Percentiles rank a stretch among this genome's conserved stretches.
These are phyloP conservation scores for Solanum microdontum DNA, from an alignment of 257 asterid species.

Conservation along the genomic window DNA sequence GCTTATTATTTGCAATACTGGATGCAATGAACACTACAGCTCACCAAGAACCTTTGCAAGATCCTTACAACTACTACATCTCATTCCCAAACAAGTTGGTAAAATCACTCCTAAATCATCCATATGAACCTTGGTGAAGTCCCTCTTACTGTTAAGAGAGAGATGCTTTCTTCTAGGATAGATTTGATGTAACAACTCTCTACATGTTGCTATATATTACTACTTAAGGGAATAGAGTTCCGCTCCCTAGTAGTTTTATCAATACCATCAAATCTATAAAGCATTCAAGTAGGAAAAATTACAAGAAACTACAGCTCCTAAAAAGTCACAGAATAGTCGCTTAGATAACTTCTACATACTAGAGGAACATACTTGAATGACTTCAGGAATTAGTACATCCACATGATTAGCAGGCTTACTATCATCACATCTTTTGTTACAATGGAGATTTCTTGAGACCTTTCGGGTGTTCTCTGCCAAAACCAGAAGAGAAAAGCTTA, in stretches of 20 bases:
- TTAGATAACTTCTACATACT: background rate
- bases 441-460: conserved; percentile 70
- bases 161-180: background rate
- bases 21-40: background rate
- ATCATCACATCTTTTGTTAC: conserved; percentile 37
- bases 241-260: background rate
- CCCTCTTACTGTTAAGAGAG: background rate
- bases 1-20: background rate
- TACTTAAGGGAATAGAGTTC: background rate
- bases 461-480: conserved; percentile 62
- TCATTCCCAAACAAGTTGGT: background rate
- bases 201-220: background rate
- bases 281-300: background rate
- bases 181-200: background rate
- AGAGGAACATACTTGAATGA: conserved; percentile 55
- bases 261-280: background rate
- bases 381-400: conserved; percentile 90
- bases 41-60: background rate
- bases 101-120: background rate
- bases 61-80: background rate
- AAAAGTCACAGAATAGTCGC: background rate
- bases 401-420: conserved; percentile 35
- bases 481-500: conserved; percentile 14
- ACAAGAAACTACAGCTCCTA: background rate
- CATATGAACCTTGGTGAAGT: background rate